These are phyloP conservation scores for Chlorella vulgaris DNA, from an alignment of 139 green algal species.

Conservation along the genomic window DNA sequence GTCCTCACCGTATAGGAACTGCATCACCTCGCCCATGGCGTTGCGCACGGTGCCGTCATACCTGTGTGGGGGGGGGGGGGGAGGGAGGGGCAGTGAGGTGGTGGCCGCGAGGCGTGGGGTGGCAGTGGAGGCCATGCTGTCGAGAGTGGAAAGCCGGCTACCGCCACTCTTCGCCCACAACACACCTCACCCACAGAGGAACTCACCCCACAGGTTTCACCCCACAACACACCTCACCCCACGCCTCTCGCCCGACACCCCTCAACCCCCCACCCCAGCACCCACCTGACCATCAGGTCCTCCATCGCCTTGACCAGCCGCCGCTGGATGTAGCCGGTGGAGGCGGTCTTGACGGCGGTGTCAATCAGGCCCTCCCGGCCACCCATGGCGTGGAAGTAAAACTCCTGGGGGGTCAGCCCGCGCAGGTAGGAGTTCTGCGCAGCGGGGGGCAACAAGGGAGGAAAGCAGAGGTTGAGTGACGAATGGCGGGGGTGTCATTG, in stretches of 20 bases:
- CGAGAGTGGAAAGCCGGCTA: no score
- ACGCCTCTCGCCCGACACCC: no score
- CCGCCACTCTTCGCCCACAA: no score
- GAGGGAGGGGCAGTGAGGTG: background rate
- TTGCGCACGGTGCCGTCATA: constrained; percentile 98
- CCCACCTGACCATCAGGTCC: constrained; percentile 90
- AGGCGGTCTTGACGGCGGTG: constrained; percentile 97
- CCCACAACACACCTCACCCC: background rate
- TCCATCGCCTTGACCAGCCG: constrained; percentile 99
- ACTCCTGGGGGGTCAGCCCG: constrained; percentile 96
- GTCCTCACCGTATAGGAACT: constrained; percentile 99
- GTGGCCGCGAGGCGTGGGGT: background rate
- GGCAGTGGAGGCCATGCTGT: no score
- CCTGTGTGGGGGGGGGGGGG: constrained; percentile 25
- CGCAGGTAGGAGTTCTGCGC: constrained; percentile 92
- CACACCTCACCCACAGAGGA: no score
- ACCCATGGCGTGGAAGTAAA: constrained; percentile 99
- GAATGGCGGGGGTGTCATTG: no score
- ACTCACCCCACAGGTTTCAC: no score
- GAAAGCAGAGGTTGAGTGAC: no score
- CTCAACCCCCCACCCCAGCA: background rate
- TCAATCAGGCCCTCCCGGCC: constrained; percentile 99
- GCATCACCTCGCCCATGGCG: constrained; percentile 83
- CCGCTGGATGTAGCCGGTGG: constrained; percentile 89
- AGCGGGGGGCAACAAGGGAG: background rate